These are phyloP conservation scores for Penicillium coprophilum DNA, from an alignment of 495 filamentous ascomycete genomes.

Conservation along the genomic window DNA sequence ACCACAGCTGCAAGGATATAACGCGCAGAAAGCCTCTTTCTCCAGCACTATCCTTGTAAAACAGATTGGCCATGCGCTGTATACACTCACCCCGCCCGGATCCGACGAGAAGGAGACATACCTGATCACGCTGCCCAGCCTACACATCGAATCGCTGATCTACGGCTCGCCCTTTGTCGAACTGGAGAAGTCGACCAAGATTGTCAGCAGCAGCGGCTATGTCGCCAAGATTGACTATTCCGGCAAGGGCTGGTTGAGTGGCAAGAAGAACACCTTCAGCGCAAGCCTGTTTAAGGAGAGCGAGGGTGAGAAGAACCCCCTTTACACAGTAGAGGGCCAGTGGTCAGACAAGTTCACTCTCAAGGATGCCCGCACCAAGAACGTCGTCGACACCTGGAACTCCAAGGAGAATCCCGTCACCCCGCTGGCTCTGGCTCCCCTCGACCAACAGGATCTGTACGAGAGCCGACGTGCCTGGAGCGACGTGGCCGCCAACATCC, in stretches of 20 bases:
- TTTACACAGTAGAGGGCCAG: slow-evolving; percentile 86
- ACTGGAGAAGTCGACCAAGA: slow-evolving; percentile 77
- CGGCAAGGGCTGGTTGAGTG: slow-evolving; percentile 89
- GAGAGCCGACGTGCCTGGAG: slow-evolving; percentile 89
- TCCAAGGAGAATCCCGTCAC: slow-evolving; percentile 60
- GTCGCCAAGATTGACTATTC: slow-evolving; percentile 91
- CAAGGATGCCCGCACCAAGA: slow-evolving; percentile 68
- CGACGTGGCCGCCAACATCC: slow-evolving; percentile 77
- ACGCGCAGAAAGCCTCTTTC: slow-evolving; percentile 96
- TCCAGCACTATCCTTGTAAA: slow-evolving; percentile 91
- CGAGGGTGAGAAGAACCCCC: slow-evolving; percentile 72
- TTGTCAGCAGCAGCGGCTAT: slow-evolving; percentile 81
- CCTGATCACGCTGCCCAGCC: slow-evolving; percentile 85
- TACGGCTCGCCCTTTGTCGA: slow-evolving; percentile 91
- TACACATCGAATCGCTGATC: slow-evolving; percentile 93
- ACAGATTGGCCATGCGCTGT: slow-evolving; percentile 92
- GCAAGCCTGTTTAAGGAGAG: slow-evolving; percentile 71
- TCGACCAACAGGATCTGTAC: slow-evolving; percentile 81
- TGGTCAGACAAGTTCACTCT: slow-evolving; percentile 87
- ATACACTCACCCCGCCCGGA: slow-evolving; percentile 64
- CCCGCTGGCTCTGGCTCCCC: slow-evolving; percentile 66
- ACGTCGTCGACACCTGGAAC: slow-evolving; percentile 67
- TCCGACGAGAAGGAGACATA: slow-evolving; percentile 65
- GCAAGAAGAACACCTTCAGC: slow-evolving; percentile 90
- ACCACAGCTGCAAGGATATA: slow-evolving; percentile 80